phyloP scores from a whole-genome alignment of 352 stramenopile species.

The Globisporangium alternatum region DNA sequence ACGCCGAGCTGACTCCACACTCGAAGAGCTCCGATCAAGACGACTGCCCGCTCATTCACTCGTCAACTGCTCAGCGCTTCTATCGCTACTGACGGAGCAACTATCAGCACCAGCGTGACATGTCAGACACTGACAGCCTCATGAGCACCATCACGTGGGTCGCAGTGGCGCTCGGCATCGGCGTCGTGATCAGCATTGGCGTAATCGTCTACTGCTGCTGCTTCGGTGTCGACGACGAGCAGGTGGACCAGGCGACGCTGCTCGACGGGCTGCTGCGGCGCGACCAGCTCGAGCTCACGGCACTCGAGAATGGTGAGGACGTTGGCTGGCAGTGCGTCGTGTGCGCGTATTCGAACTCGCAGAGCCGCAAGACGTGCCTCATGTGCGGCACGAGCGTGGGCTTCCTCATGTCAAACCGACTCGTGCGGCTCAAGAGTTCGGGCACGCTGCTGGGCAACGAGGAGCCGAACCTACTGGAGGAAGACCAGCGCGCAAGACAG shows the following conservation, averaged over 20 bases:
- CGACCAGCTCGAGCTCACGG: constrained; percentile 56
- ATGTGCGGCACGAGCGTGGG: constrained; percentile 55
- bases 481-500: constrained; percentile 39
- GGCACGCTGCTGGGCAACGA: constrained; percentile 44
- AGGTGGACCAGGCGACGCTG: constrained; percentile 22
- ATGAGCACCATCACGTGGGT: constrained; percentile 37
- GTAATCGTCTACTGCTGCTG: constrained; percentile 56
- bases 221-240: constrained; percentile 15
- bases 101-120: background rate
- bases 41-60: too few species aligned
- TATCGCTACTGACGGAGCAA: background rate
- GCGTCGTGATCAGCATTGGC: constrained; percentile 26
- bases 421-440: constrained; percentile 54
- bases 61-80: background rate
- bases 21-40: too few species aligned
- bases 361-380: constrained; percentile 41
- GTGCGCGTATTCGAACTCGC: constrained; percentile 54
- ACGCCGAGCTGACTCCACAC: too few species aligned
- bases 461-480: constrained; percentile 30
- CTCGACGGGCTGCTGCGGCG: constrained; percentile 57
- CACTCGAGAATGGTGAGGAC: constrained; percentile 44
- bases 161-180: constrained; percentile 29
- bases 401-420: constrained; percentile 31
- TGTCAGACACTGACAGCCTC: constrained; percentile 20
- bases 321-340: constrained; percentile 71